Evolutionary conservation across 208 protist genomes (phyloP).

Genomic region (Trypanosoma brucei): DNA sequence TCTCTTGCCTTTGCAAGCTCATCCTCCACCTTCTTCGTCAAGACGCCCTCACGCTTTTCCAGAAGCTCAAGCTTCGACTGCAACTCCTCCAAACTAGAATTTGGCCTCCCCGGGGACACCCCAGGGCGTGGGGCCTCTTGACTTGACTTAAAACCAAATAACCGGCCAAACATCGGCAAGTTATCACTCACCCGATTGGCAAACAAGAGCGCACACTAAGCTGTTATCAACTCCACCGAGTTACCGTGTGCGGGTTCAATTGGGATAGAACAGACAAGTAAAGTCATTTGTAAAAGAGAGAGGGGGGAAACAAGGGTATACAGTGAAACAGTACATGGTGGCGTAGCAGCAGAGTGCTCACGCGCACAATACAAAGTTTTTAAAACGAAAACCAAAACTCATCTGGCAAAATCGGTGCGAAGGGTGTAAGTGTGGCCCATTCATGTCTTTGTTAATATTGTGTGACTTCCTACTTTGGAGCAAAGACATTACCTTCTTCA

Average conservation of each 20-base stretch:
- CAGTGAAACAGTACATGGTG: too few relatives aligned
- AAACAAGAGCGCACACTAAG: not conserved
- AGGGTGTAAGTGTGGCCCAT: too few relatives aligned
- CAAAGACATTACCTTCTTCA: too few relatives aligned
- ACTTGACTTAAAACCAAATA: conserved; percentile 64
- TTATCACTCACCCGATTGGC: not conserved
- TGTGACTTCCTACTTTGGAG: too few relatives aligned
- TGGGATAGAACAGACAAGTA: too few relatives aligned
- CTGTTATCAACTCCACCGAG: not conserved
- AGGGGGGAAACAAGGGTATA: too few relatives aligned
- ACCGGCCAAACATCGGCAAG: conserved; percentile 61
- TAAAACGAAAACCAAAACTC: too few relatives aligned
- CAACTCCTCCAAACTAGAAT: conserved; percentile 63
- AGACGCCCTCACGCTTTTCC: conserved; percentile 76
- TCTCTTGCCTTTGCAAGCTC: conserved; percentile 81
- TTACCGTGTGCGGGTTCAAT: not conserved
- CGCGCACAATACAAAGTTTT: too few relatives aligned
- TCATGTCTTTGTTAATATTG: too few relatives aligned
- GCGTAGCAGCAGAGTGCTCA: too few relatives aligned
- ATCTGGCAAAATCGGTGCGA: too few relatives aligned
- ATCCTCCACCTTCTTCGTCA: conserved; percentile 85
- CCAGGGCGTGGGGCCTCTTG: conserved; percentile 40
- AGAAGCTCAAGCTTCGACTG: conserved; percentile 73
- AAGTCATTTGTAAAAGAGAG: too few relatives aligned
- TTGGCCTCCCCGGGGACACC: conserved; percentile 10